A percentile compares a stretch with the other conserved stretches of the same genome.
phyloP scores from a whole-genome alignment of 208 protist genomes.

The Trypanosoma caninum region DNA sequence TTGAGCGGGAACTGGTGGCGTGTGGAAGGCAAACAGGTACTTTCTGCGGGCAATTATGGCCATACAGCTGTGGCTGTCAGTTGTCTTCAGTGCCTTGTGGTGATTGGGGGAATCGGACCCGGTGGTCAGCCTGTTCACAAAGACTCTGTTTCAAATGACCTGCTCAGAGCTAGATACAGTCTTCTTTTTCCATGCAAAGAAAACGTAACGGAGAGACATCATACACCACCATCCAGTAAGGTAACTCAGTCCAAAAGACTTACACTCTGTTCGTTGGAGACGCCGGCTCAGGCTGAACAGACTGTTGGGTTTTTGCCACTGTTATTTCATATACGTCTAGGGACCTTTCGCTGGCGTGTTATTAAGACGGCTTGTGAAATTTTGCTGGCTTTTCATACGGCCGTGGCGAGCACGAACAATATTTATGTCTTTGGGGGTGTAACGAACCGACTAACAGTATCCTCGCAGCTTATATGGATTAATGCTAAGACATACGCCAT shows the following conservation, averaged over 20 bases:
- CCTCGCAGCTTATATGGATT: conserved; percentile 65
- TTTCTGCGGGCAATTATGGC: conserved; percentile 72
- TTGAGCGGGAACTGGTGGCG: conserved; percentile 73
- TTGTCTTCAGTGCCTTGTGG: conserved; percentile 47
- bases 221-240: not conserved
- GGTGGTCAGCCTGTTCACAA: conserved; percentile 29
- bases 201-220: not conserved
- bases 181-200: conserved; percentile 22
- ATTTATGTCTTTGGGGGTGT: conserved; percentile 85
- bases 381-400: conserved; percentile 73
- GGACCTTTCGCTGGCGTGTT: conserved; percentile 62
- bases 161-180: not conserved
- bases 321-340: conserved; percentile 80
- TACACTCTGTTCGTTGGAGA: conserved; percentile 16
- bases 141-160: conserved; percentile 12
- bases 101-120: conserved; percentile 74
- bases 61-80: conserved; percentile 66
- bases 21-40: conserved; percentile 66
- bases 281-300: not conserved
- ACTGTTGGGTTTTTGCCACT: conserved; percentile 67
- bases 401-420: conserved; percentile 41
- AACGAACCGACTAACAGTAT: conserved; percentile 58
- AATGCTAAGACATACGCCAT: conserved; percentile 50
- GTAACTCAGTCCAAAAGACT: not conserved
- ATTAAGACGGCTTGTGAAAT: conserved; percentile 54